Evolutionary conservation across 1,284 basidiomycete genomes (phyloP), one percentile per base, ranked within the genome.

Genomic region (Cryptococcus hybrid): DNA sequence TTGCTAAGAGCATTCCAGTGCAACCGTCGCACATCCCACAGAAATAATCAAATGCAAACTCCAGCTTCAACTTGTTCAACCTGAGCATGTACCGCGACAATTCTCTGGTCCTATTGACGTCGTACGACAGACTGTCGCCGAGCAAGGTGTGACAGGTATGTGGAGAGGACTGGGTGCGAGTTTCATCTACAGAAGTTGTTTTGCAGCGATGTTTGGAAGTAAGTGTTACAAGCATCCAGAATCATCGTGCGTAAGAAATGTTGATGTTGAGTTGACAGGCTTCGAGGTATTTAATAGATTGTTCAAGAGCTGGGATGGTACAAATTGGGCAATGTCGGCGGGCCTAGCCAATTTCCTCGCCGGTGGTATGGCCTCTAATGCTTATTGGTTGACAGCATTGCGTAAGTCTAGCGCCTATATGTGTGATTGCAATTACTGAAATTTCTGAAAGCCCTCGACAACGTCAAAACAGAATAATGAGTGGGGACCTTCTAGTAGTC

Each of bases 31-130:
- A n/a, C 77, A 79, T 60, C 75, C 76, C 0, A 75, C 75, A 3
- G 78, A 79, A 55, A 66, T 71, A 24, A 77, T 79, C 62, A 79
- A 79, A 57, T 72, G 74, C 55, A 75, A 75, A 63, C 70, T 79
- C 4, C 78, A 79, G 60, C 55, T 78, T 7, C 78, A 74, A 53
- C 66, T 72, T 18, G 64, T 68, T 4, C 73, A 70, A 54, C 66
- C 70, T 13, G 68, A 50, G 7, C 61, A 71, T 47, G 43, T 66
- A 3, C 68, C 68, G 3, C 69, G 68, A 52, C 65, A 67, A 51
- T 77, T 68, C 57, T 59, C 60, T 1, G 72, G 72, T 0, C 77
- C 77, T 3, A 49, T 77, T 24, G 75, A 78, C 51, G 77, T 78
- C 11, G 67, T 77, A 12, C 60, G 70, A 18, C 67, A 78, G 58